Base-by-base conservation (phyloP, 176 grass and related monocot genomes). In the Dactylis glomerata region DNA sequence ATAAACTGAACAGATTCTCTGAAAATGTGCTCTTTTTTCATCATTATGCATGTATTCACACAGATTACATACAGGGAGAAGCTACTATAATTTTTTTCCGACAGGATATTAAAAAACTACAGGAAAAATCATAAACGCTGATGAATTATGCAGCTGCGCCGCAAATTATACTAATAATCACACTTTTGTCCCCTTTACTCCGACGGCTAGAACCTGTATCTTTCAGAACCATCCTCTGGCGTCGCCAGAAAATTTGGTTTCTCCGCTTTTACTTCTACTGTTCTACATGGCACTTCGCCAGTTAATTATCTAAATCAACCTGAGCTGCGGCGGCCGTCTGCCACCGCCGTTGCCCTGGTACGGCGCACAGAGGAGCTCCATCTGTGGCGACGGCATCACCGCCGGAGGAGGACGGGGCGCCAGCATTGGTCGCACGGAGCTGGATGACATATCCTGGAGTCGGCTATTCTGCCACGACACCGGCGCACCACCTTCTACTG, bases 291-390 rank as follows among this genome's bases (percentile, higher is more conserved):
- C 27, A 63, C 0, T 32, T 64, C 0, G 28, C 61, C 61, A 64
- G 14, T 64, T 32, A 32, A 17, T 32, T 62, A 7, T 19, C 82
- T 81, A 86, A 15, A 87, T 84, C 85, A 91, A 8, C 61, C 85
- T 84, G 19, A 91, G 85, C 59, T 84, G 89, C 50, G 73, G 81
- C 12, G 81, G 85, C 76, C 74, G 76, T 23, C 80, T 30, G 67
- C 75, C 22, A 46, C 74, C 75, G 41, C 64, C 22, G 51, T 57
- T 47, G 31, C 73, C 75, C 15, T 87, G 89, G 2, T 81, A 91
- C 23, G 89, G 85, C 19, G 32, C 23, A 59, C 85, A 84, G 76
- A 91, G 56, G 81, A 91, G 59, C 69, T 91, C 89, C 80, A 84
- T 62, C 85, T 70, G 89, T 30, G 67, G 58, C 37, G 72, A 84